Evolutionary conservation across 2,329 filamentous ascomycete genomes (phyloP).

Genomic region (Zasmidium citrigriseum): DNA sequence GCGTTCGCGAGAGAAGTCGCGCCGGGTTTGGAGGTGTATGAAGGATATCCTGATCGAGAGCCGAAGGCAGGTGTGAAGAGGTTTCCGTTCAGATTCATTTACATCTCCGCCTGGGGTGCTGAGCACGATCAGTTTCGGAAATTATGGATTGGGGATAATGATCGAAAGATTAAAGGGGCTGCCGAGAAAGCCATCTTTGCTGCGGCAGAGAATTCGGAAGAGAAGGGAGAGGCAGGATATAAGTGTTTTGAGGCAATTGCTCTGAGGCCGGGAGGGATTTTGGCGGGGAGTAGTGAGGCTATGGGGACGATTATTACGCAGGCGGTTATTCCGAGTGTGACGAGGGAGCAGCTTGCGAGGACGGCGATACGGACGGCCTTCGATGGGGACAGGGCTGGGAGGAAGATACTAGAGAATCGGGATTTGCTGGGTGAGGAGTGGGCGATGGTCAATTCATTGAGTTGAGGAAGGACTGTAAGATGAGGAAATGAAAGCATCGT

Average conservation of each 20-base stretch:
- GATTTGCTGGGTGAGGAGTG: constrained; percentile 39
- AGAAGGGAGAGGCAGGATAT: constrained; percentile 28
- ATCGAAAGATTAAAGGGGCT: constrained; percentile 39
- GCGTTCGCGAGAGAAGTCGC: constrained; percentile 32
- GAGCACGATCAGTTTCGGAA: constrained; percentile 42
- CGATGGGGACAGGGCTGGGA: constrained; percentile 31
- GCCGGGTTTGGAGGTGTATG: constrained; percentile 26
- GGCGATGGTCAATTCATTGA: constrained; percentile 33
- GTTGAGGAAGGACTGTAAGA: not conserved
- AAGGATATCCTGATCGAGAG: constrained; percentile 17
- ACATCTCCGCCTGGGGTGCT: constrained; percentile 40
- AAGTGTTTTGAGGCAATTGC: constrained; percentile 37
- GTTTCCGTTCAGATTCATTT: constrained; percentile 47
- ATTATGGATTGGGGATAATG: constrained; percentile 39
- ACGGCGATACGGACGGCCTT: constrained; percentile 32
- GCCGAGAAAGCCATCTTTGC: constrained; percentile 39
- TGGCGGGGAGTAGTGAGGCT: constrained; percentile 31
- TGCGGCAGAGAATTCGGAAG: constrained; percentile 29
- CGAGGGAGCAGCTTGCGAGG: constrained; percentile 35
- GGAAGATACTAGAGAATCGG: constrained; percentile 38
- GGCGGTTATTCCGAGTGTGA: constrained; percentile 31
- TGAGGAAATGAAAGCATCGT: too few relatives aligned
- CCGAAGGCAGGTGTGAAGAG: constrained; percentile 25
- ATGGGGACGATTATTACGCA: constrained; percentile 34
- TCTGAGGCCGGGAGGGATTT: constrained; percentile 35